Evolutionary conservation across 768 basidiomycete genomes (phyloP).

Genomic region (Trametes sanguinea): DNA sequence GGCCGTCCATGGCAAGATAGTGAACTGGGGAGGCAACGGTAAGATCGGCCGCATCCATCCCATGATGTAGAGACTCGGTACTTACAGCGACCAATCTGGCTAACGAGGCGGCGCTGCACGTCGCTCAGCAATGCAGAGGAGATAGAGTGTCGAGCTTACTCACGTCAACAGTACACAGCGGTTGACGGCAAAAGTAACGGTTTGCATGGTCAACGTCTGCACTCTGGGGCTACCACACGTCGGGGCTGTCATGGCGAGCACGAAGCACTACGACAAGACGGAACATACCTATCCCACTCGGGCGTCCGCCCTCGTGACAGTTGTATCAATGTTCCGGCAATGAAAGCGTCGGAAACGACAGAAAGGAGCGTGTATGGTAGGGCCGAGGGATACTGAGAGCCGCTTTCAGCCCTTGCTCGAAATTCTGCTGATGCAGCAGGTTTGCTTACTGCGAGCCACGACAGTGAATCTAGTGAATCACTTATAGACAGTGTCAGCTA

Average conservation of each 20-base stretch:
- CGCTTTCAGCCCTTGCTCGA: not conserved
- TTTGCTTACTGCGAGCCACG: conserved; percentile 14
- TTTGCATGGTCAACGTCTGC: conserved; percentile 1
- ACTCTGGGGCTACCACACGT: not conserved
- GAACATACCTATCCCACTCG: conserved; percentile 6
- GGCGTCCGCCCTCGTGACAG: conserved; percentile 12
- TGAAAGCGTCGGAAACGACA: conserved; percentile 19
- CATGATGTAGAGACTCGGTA: no score
- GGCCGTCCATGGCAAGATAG: conserved; percentile 17
- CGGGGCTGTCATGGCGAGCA: no score
- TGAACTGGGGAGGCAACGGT: conserved; percentile 2
- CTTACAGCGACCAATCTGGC: conserved; percentile 14
- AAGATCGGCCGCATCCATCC: no score
- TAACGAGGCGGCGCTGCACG: conserved; percentile 9
- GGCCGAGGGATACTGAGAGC: conserved; percentile 9
- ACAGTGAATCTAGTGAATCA: conserved; percentile 8
- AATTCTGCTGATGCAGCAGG: not conserved
- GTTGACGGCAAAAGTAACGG: conserved; percentile 14
- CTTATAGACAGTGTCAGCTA: not conserved
- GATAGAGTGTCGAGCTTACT: not conserved
- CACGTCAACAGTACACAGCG: conserved; percentile 17
- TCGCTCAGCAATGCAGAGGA: not conserved
- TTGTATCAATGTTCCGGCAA: conserved; percentile 19
- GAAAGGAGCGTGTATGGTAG: conserved; percentile 22
- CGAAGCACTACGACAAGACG: not conserved